Evolutionary conservation across 768 basidiomycete species (phyloP).

Genomic region (Lentinula detonsa): DNA sequence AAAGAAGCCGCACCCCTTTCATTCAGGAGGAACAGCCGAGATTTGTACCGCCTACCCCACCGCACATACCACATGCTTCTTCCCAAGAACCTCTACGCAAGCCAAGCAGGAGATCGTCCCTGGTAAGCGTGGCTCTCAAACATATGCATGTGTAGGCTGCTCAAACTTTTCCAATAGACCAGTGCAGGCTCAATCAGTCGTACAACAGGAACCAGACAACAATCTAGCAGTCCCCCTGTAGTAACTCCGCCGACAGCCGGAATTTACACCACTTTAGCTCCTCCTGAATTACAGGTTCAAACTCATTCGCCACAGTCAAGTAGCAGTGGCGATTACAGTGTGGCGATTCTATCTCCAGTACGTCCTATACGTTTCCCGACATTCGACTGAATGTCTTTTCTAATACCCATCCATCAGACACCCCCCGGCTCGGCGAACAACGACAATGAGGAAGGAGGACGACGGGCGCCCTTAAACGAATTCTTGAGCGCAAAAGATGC

Average conservation of each 20-base stretch:
- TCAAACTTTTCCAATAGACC: not conserved
- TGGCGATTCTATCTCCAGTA: not conserved
- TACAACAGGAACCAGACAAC: not conserved
- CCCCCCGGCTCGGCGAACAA: conserved; percentile 1
- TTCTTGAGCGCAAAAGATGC: conserved; percentile 3
- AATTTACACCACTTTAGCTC: conserved; percentile 4
- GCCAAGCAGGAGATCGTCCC: not conserved
- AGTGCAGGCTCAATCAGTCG: conserved; percentile 4
- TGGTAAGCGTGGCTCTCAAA: not conserved
- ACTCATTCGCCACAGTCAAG: not conserved
- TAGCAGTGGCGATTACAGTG: not conserved
- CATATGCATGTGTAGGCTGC: too few relatives aligned
- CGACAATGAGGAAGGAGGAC: not conserved
- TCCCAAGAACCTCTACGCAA: not conserved
- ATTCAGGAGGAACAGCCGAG: not conserved
- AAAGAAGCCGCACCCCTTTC: not conserved
- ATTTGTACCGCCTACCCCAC: conserved; percentile 1
- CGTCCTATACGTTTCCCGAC: not conserved
- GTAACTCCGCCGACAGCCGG: not conserved
- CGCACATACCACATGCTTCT: not conserved
- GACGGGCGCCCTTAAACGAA: not conserved
- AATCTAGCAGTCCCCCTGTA: not conserved
- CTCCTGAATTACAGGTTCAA: not conserved
- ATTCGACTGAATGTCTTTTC: not conserved
- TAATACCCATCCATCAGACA: not conserved